Evolutionary conservation across 179 eudicot genomes (phyloP).

Genomic region (Silene coronaria): DNA sequence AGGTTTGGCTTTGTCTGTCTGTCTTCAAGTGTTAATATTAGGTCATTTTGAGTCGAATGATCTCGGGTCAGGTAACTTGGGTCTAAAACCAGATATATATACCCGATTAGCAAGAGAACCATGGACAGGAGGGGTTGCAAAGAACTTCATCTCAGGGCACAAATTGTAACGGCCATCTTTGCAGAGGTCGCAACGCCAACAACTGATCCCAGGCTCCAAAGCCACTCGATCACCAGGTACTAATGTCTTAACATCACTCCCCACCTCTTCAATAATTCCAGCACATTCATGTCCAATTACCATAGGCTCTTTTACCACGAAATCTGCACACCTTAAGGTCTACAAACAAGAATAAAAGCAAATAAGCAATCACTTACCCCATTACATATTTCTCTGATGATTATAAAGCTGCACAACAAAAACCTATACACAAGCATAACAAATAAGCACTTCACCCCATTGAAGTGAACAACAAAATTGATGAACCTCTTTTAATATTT

Average conservation of each 20-base stretch:
- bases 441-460: neutral
- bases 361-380: neutral
- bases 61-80: neutral
- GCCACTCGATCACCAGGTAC: constrained; percentile 86
- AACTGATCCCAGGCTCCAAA: constrained; percentile 86
- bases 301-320: constrained; percentile 86
- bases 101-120: constrained; percentile 96
- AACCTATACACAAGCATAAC: neutral
- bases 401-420: neutral
- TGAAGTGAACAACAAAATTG: neutral
- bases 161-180: constrained; percentile 77
- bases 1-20: no score
- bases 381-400: neutral
- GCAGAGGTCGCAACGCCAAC: constrained; percentile 72
- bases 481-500: neutral
- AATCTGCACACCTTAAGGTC: constrained; percentile 72
- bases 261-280: constrained; percentile 80
- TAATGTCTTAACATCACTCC: constrained; percentile 65
- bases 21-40: no score
- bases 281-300: constrained; percentile 98
- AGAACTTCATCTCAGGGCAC: constrained; percentile 94
- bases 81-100: neutral
- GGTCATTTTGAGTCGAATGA: no score
- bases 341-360: constrained; percentile 22
- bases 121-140: constrained; percentile 90